Base-by-base conservation (phyloP, 2,329 filamentous ascomycete species). In the Pseudopithomyces maydicus region DNA sequence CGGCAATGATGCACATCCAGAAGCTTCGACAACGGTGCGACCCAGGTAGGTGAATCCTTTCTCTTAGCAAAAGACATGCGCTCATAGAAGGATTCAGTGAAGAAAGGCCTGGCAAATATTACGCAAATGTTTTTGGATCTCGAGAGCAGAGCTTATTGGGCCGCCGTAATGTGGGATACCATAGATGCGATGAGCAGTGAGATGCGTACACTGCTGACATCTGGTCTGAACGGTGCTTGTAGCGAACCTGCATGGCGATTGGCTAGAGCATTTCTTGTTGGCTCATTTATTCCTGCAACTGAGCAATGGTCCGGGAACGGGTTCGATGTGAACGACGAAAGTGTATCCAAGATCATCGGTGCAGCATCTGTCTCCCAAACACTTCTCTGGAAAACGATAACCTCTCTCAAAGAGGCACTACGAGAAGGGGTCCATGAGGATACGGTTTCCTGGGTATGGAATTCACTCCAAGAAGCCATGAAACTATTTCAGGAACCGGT, bases 71-170 rank as follows among this genome's bases (percentile, higher is more conserved):
- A 23, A 3, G 2, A 23, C 22, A 39, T 17, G 15, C 33, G 22
- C 33, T 49, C 6, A 48, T 35, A 17, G 14, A 15, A 12, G 11
- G 20, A 2, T 36, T 3, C 46, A 49, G 35, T 19, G 20, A 12
- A 23, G 7, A 36, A 32, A 20, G 4, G 29, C 11, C 46, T 5
- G 2, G 14, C 14, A 15, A 41, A 49, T 14, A 7, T 49, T 8
- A 52, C 47, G 33, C 41, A 44, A 49, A 11, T 6, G 42, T 46
- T 46, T 33, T 4, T 59, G 20, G 56, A 58, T 29, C 42, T 56
- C 35, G 59, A 62, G 39, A 62, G 46, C 41, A 58, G 53, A 50
- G 59, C 51, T 2, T 57, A 62, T 43, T 62, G 53, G 56, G 56
- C 59, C 17, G 56, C 53, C 15, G 43, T 62, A 2, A 56, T 57